Evolutionary conservation across 2,329 filamentous ascomycete species (phyloP).

Genomic region (Aspergillus ustus): DNA sequence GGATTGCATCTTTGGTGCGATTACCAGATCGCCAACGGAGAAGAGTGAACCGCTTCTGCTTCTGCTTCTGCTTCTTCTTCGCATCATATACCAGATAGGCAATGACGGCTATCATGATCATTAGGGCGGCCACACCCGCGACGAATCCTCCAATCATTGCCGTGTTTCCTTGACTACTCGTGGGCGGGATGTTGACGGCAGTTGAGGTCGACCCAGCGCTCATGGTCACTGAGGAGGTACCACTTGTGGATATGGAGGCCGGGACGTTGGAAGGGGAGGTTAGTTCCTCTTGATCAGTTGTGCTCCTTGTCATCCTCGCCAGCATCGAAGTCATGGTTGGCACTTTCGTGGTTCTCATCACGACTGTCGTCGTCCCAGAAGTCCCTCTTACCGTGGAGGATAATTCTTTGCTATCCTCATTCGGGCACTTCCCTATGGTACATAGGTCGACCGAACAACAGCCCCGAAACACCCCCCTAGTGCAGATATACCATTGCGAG

Average conservation of each 20-base stretch:
- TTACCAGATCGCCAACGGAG: constrained; percentile 13
- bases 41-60: constrained; percentile 15
- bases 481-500: constrained; percentile 35
- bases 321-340: neutral
- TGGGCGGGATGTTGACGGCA: neutral
- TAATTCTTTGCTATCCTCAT: constrained; percentile 18
- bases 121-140: constrained; percentile 3
- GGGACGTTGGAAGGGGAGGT: neutral
- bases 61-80: constrained; percentile 10
- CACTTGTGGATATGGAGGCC: neutral
- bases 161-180: neutral
- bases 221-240: neutral
- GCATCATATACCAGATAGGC: constrained; percentile 10
- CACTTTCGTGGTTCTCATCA: neutral
- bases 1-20: neutral
- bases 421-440: constrained; percentile 34
- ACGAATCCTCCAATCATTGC: constrained; percentile 12
- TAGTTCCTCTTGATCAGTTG: neutral
- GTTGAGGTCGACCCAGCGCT: neutral
- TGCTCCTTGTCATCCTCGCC: neutral
- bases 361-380: neutral
- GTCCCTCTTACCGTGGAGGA: constrained; percentile 3
- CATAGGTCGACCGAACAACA: constrained; percentile 42
- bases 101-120: constrained; percentile 14
- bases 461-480: constrained; percentile 30